These are phyloP conservation scores for Ceratocystis variospora DNA, from an alignment of 2,329 filamentous ascomycete species.

Conservation along the genomic window DNA sequence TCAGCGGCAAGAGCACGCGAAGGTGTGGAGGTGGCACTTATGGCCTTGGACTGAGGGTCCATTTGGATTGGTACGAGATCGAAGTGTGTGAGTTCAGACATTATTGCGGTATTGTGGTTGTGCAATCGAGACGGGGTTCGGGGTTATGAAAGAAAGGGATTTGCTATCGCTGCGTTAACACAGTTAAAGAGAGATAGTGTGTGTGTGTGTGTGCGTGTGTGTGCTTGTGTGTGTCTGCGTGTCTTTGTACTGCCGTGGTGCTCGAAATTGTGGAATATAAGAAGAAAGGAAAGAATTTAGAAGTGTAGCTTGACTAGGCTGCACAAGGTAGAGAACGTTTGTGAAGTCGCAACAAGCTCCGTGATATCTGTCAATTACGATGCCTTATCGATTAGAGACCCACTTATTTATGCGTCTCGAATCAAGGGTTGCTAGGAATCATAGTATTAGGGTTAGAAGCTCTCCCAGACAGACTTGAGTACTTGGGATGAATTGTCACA, in stretches of 20 bases:
- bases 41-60: slow-evolving; percentile 66
- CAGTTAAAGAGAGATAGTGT: not conserved
- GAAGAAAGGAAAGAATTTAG: not conserved
- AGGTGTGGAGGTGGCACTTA: slow-evolving; percentile 39
- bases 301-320: not conserved
- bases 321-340: not conserved
- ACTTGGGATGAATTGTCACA: not conserved
- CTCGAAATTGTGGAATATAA: not conserved
- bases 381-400: slow-evolving; percentile 11
- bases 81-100: slow-evolving; percentile 58
- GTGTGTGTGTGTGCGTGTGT: not conserved
- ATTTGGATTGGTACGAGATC: slow-evolving; percentile 68
- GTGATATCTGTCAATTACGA: slow-evolving; percentile 13
- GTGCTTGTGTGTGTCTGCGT: not conserved
- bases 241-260: too few species aligned
- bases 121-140: not conserved
- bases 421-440: not conserved
- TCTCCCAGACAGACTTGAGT: not conserved
- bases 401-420: not conserved
- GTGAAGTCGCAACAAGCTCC: not conserved
- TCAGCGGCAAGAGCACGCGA: slow-evolving; percentile 45
- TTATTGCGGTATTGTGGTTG: slow-evolving; percentile 24
- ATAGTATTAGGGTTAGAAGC: not conserved
- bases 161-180: too few species aligned
- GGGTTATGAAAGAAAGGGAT: not conserved